A percentile compares a stretch with the other conserved stretches of the same genome.
These are phyloP conservation scores for Cerioporus squamosus DNA, from an alignment of 1,284 basidiomycete genomes.

Conservation along the genomic window DNA sequence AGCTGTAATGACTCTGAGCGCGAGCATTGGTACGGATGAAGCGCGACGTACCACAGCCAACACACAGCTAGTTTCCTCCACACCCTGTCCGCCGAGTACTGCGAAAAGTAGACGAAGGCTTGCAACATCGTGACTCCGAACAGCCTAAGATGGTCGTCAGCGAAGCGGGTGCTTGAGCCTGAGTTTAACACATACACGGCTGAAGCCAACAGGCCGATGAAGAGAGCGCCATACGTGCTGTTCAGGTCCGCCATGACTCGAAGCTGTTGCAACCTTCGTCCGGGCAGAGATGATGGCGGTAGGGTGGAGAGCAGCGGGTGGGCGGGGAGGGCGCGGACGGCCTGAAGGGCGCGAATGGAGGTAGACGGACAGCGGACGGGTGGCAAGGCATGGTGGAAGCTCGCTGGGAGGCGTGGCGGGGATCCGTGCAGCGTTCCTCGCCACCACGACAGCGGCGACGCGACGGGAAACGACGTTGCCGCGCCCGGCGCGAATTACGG, in stretches of 20 bases:
- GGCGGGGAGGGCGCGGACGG: neutral
- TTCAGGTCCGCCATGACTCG: conserved; percentile 21
- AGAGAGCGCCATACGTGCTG: conserved; percentile 28
- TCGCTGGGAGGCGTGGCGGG: conserved; percentile 4
- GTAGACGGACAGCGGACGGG: conserved; percentile 1
- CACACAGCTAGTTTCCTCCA: conserved; percentile 44
- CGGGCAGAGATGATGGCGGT: neutral
- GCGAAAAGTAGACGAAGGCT: conserved; percentile 43
- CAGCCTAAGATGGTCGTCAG: conserved; percentile 30
- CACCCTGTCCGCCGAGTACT: conserved; percentile 40
- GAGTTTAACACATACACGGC: conserved; percentile 21
- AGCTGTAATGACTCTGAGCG: conserved; percentile 13
- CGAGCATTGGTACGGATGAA: neutral
- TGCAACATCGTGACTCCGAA: conserved; percentile 47
- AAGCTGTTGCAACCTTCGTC: neutral
- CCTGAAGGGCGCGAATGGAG: neutral
- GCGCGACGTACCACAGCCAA: conserved; percentile 26
- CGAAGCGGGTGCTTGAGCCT: neutral
- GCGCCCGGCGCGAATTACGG: neutral
- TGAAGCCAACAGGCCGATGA: conserved; percentile 28
- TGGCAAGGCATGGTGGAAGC: conserved; percentile 8
- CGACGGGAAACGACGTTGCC: neutral
- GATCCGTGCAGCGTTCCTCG: neutral
- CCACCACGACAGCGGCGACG: neutral
- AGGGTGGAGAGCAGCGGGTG: neutral